These are phyloP conservation scores for Chloris gayana DNA, from an alignment of 176 grass and related monocot genomes.

Conservation along the genomic window DNA sequence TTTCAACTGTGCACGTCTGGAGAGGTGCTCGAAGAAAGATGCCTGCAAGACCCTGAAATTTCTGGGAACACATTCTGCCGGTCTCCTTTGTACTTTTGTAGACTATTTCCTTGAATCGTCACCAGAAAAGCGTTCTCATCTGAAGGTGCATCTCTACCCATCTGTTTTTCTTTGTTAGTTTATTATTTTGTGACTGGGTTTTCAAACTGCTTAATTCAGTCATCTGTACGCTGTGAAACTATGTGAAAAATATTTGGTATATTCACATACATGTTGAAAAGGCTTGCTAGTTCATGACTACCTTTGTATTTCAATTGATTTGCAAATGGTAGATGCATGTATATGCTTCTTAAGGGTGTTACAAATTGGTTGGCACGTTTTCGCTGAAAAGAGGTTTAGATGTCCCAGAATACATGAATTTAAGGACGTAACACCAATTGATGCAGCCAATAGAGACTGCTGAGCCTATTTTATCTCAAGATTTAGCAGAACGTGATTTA, in stretches of 20 bases:
- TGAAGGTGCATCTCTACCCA: constrained; percentile 63
- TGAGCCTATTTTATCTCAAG: background rate
- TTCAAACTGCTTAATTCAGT: constrained; percentile 5
- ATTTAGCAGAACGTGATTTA: background rate
- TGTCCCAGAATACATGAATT: too few relatives aligned
- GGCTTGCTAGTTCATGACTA: background rate
- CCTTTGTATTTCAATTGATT: constrained; percentile 21
- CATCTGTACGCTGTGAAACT: background rate
- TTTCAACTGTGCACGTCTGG: constrained; percentile 38
- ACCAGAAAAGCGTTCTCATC: constrained; percentile 68
- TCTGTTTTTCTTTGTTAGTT: constrained; percentile 25
- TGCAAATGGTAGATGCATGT: constrained; percentile 6
- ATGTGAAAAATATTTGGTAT: background rate
- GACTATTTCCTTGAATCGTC: constrained; percentile 71
- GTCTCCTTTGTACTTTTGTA: constrained; percentile 67
- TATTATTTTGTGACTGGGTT: constrained; percentile 24
- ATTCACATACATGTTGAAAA: background rate
- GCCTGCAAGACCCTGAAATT: constrained; percentile 69
- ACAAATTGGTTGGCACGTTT: background rate
- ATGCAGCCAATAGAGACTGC: background rate
- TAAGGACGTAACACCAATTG: background rate
- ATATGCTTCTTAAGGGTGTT: background rate
- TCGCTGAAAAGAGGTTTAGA: too few relatives aligned
- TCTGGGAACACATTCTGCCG: constrained; percentile 61
- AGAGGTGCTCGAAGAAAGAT: constrained; percentile 66